Evolutionary conservation across 352 stramenopile species (phyloP).

Genomic region (Globisporangium spiculum): DNA sequence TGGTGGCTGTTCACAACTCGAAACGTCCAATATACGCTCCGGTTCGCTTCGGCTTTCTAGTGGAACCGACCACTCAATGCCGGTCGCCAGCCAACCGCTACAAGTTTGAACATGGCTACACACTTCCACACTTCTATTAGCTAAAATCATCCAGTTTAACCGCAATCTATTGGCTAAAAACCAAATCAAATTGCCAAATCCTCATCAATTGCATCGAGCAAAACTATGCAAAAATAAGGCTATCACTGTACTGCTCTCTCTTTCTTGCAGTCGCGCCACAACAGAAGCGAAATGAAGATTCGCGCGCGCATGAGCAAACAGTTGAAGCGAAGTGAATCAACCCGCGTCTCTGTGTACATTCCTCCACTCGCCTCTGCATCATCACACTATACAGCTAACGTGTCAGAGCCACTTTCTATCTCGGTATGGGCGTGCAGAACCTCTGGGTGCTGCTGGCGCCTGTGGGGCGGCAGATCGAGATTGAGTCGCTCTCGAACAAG

Average conservation of each 20-base stretch:
- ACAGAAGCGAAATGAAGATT: slow-evolving; percentile 8
- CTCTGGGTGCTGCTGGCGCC: slow-evolving; percentile 97
- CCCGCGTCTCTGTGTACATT: not conserved
- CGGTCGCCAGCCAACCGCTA: not conserved
- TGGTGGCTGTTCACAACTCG: not conserved
- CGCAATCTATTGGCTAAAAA: not conserved
- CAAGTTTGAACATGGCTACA: not conserved
- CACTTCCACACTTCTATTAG: not conserved
- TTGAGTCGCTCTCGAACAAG: slow-evolving; percentile 96
- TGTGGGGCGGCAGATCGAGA: slow-evolving; percentile 94
- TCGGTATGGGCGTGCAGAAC: slow-evolving; percentile 97
- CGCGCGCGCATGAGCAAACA: not conserved
- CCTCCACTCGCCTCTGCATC: not conserved
- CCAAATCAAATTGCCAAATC: not conserved
- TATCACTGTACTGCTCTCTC: not conserved
- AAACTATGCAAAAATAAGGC: not conserved
- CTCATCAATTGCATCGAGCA: not conserved
- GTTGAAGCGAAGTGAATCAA: not conserved
- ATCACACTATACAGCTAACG: not conserved
- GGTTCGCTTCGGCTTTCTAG: too few relatives aligned
- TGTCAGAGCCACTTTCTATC: not conserved
- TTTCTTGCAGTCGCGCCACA: not conserved
- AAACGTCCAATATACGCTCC: not conserved
- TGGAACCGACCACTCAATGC: too few relatives aligned
- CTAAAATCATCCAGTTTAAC: not conserved